A percentile compares a stretch with the other conserved stretches of the same genome.
Conservation (phyloP, 768 basidiomycete species). For the Mycena amicta region DNA sequence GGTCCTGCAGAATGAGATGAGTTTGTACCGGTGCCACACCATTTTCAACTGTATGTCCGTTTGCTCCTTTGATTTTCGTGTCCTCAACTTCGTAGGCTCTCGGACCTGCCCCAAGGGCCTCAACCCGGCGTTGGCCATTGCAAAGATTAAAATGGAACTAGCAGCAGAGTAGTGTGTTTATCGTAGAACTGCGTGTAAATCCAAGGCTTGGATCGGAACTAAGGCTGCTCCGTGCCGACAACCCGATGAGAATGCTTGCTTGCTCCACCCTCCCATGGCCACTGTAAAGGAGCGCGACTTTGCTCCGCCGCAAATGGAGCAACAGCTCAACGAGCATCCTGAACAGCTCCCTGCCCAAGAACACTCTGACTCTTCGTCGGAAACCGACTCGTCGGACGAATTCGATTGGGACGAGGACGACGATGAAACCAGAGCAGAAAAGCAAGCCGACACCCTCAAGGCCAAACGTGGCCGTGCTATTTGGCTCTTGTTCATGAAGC, state of each 20-base stretch:
- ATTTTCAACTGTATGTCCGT: conserved; percentile 88
- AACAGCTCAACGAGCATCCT: conserved; percentile 21
- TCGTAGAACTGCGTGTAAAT: no score
- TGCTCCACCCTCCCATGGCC: conserved; percentile 10
- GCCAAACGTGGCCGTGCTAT: conserved; percentile 65
- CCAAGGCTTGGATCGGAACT: no score
- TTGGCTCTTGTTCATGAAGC: conserved; percentile 68
- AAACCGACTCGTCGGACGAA: conserved; percentile 66
- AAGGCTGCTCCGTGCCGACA: not conserved
- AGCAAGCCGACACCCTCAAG: conserved; percentile 38
- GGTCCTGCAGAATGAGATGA: conserved; percentile 92
- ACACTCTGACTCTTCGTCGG: conserved; percentile 44
- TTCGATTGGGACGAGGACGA: conserved; percentile 78
- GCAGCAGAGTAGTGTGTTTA: conserved; percentile 73
- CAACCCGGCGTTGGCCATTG: conserved; percentile 90
- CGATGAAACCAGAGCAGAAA: conserved; percentile 31
- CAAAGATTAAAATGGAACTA: conserved; percentile 90
- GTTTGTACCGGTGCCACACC: conserved; percentile 96
- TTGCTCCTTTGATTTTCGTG: conserved; percentile 2
- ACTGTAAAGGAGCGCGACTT: conserved; percentile 27
- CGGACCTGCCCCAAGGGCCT: conserved; percentile 98
- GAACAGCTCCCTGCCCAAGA: conserved; percentile 11
- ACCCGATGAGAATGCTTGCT: no score
- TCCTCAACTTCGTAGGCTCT: conserved; percentile 53
- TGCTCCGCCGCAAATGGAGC: conserved; percentile 3